Conservation (phyloP, 257 asterid genomes). For the Jaltomata sinuosa region DNA sequence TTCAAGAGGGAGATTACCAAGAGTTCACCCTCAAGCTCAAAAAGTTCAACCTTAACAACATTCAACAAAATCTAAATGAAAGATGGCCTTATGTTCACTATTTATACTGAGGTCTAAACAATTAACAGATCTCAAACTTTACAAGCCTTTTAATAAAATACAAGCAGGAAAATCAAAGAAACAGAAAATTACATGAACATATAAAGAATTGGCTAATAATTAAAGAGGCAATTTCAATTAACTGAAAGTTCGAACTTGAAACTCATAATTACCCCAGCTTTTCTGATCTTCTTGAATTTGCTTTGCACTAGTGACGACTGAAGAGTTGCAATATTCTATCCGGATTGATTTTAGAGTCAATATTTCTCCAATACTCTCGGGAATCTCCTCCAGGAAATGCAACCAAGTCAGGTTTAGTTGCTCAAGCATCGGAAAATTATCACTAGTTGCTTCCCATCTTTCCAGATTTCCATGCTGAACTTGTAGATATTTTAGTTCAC, state of each 20-base stretch:
- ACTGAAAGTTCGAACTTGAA: neutral
- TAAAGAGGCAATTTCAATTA: neutral
- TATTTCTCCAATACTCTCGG: neutral
- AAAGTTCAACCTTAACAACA: neutral
- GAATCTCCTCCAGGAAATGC: neutral
- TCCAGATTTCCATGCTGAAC: neutral
- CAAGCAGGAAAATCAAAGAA: neutral
- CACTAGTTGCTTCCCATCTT: neutral
- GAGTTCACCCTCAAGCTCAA: too few species aligned
- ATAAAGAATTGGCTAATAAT: neutral
- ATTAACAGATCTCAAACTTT: too few species aligned
- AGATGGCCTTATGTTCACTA: neutral
- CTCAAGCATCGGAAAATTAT: neutral
- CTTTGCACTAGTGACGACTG: neutral
- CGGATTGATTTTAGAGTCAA: neutral
- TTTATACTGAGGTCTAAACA: too few species aligned
- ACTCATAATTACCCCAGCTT: neutral
- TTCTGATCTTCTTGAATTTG: neutral
- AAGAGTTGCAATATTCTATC: neutral
- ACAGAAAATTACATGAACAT: neutral
- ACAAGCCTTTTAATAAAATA: too few species aligned
- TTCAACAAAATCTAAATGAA: neutral
- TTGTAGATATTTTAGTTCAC: neutral
- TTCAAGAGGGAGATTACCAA: neutral
- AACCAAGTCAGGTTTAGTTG: neutral